Conservation (phyloP, 441 rosid species). For the Rhodomyrtus psidioides region DNA sequence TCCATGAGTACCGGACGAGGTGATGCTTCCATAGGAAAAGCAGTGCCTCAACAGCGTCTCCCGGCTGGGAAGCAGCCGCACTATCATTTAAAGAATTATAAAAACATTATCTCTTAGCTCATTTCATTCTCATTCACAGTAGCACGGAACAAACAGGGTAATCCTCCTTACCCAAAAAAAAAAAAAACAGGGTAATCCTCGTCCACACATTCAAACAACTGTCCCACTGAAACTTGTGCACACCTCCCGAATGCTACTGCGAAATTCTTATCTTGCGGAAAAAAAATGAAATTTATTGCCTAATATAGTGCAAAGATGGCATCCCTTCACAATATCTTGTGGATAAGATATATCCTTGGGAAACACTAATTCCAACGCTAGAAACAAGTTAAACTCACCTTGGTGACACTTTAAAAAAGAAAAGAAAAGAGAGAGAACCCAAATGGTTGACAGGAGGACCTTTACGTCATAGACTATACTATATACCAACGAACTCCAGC, state of each 20-base stretch:
- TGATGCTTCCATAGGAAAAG: conserved; percentile 24
- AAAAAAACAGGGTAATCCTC: neutral
- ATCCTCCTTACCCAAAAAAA: too few relatives aligned
- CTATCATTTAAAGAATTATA: conserved; percentile 2
- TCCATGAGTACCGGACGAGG: conserved; percentile 9
- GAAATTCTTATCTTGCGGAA: neutral
- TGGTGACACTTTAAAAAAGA: neutral
- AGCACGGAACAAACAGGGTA: neutral
- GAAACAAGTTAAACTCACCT: neutral
- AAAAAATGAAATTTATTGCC: neutral
- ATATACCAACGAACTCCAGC: neutral
- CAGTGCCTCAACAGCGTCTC: conserved; percentile 44
- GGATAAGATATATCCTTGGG: neutral
- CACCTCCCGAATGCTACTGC: neutral
- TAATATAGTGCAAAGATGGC: neutral
- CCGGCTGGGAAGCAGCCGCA: conserved; percentile 59
- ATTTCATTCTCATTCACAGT: neutral
- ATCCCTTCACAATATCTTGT: neutral
- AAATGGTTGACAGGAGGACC: neutral
- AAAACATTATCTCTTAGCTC: neutral
- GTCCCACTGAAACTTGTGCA: neutral
- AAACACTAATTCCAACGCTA: neutral
- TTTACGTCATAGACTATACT: neutral
- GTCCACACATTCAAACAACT: neutral
- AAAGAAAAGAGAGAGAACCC: neutral